Base-by-base conservation (phyloP, 176 grass and related monocot genomes). In the Leersia perrieri region DNA sequence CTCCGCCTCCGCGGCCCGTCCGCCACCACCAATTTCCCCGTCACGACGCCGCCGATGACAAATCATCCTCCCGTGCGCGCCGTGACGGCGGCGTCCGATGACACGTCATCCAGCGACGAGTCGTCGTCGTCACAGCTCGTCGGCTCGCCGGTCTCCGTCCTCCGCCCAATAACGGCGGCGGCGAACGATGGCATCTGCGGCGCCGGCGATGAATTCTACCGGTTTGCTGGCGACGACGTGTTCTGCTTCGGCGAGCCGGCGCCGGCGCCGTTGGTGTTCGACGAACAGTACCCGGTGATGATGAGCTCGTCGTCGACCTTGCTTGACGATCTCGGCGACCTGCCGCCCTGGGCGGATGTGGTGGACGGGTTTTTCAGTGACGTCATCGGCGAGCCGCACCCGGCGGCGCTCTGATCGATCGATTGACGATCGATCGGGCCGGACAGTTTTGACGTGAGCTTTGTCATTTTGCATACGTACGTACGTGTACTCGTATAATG, bases 111-210 rank as follows among this genome's bases (percentile, higher is more conserved):
- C 0, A 88, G 86, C n/a, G 96, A 93, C 1, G 96, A 98, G 57
- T 93, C 88, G 0, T n/a, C n/a, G n/a, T n/a, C n/a, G n/a, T n/a
- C n/a, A n/a, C 92, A 87, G 7, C 66, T 65, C 71, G 77, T 81
- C 14, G 8, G 73, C 35, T 98, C 96, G 12, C 96, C 96, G 7
- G 86, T 90, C 27, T 98, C 96, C 8, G 96, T 98, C 5, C 92
- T 99, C 10, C 67, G 55, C 25, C 23, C 63, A 73, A 29, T 45
- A n/a, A n/a, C n/a, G n/a, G n/a, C n/a, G n/a, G n/a, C n/a, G n/a
- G n/a, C n/a, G n/a, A n/a, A n/a, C n/a, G n/a, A n/a, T 2, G 55
- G 39, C 5, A 11, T 25, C 20, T 57, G 20, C 22, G 51, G 20
- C 51, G 51, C 22, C 2, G 7, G 1, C 7, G 42, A 45, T 4